Percentiles rank a stretch among this genome's conserved stretches.
phyloP scores from a whole-genome alignment of 108 stramenopile genomes.

The Epithemia pelagica region DNA sequence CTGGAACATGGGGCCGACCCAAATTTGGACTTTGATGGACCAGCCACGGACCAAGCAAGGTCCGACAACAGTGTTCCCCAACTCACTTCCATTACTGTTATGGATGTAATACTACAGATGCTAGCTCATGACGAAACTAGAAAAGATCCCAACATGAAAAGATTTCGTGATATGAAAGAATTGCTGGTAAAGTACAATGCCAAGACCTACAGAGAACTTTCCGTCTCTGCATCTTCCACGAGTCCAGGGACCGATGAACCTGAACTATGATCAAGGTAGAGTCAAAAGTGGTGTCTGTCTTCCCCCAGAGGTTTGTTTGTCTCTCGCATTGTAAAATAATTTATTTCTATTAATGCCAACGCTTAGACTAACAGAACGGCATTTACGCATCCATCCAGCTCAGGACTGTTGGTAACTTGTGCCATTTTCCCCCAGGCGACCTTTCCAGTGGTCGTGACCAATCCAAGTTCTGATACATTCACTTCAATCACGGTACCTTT shows the following conservation, averaged over 20 bases:
- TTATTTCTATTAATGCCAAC: no score
- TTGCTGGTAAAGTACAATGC: conserved; percentile 11
- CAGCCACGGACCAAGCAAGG: conserved; percentile 4
- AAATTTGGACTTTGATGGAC: conserved; percentile 72
- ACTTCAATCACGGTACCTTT: conserved; percentile 99
- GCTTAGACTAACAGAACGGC: conserved; percentile 28
- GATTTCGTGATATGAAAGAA: conserved; percentile 1
- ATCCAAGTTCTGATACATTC: conserved; percentile 94
- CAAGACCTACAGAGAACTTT: conserved; percentile 5
- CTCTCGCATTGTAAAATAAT: no score
- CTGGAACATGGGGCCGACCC: conserved; percentile 63
- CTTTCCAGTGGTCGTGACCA: conserved; percentile 97
- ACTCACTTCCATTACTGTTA: conserved; percentile 30
- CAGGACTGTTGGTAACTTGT: conserved; percentile 94
- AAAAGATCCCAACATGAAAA: conserved; percentile 1
- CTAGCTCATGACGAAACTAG: conserved; percentile 25
- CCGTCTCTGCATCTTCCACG: no score
- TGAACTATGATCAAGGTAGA: no score
- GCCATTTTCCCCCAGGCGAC: conserved; percentile 99
- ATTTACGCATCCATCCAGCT: conserved; percentile 41
- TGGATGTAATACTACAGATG: conserved; percentile 64
- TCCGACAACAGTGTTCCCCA: conserved; percentile 5
- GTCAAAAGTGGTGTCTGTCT: no score
- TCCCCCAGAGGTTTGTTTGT: no score
- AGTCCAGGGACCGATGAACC: no score